Evolutionary conservation across 176 grass and related monocot genomes (phyloP).

Genomic region (Oryza meridionalis): DNA sequence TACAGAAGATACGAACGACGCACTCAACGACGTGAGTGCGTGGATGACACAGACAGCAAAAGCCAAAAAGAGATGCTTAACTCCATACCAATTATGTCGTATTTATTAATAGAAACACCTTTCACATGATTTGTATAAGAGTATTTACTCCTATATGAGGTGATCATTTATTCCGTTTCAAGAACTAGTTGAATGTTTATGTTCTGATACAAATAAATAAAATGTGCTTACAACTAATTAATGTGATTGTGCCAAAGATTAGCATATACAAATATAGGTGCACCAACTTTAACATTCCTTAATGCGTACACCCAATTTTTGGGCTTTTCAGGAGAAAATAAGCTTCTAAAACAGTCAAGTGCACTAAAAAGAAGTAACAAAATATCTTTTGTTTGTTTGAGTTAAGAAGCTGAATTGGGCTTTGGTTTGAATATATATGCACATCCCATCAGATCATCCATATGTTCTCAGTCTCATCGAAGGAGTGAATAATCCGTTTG

Average conservation of each 20-base stretch:
- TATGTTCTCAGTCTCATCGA: neutral
- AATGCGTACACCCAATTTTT: too few relatives aligned
- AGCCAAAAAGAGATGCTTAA: neutral
- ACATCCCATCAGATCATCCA: neutral
- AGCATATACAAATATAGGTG: neutral
- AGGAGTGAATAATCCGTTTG: neutral
- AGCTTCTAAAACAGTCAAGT: neutral
- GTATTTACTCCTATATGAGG: neutral
- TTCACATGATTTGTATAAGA: neutral
- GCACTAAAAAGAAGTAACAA: neutral
- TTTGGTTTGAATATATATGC: neutral
- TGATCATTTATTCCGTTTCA: neutral
- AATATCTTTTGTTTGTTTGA: neutral
- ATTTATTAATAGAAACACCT: neutral
- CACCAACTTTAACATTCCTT: neutral
- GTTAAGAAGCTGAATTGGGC: neutral
- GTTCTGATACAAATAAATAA: neutral
- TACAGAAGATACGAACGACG: constrained; percentile 1
- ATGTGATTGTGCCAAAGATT: neutral
- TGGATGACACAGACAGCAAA: constrained; percentile 30
- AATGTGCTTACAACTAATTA: neutral
- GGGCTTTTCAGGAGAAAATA: too few relatives aligned
- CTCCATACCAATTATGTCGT: neutral
- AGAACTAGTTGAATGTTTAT: neutral
- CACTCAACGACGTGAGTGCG: constrained; percentile 40